Base-by-base conservation (phyloP, 208 protist species). In the Wallacemonas sp. region DNA sequence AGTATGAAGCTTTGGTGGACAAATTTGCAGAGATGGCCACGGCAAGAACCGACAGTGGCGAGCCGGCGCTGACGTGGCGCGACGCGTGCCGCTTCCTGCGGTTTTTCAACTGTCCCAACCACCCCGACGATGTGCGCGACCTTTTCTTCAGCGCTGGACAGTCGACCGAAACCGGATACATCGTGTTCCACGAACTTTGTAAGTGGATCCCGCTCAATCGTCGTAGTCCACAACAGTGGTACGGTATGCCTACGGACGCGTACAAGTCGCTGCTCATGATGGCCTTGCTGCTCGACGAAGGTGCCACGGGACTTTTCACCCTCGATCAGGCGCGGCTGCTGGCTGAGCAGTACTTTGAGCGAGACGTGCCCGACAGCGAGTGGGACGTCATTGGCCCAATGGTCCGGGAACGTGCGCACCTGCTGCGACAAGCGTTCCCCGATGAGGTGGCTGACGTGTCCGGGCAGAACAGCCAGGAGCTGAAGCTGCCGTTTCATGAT, bases 41-140 rank as follows among this genome's bases (percentile, higher is more conserved):
- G 10, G 19, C 34, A 0, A 54, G 24, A 30, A 15, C 62, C 9
- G 32, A 58, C 29, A 41, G 54, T 19, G 61, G 52, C 30, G 22
- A 46, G 12, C 66, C 66, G 19, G 68, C 68, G 42, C 62, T 92
- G 36, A 66, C 58, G 24, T 85, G 81, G 79, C 41, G 77, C 17
- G 81, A 78, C 33, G 73, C 79, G 33, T 81, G 78, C 55, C 79
- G 81, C 29, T 33, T 92, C 32, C 71, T 83, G 32, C 78, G 79
- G 22, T 88, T 68, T 52, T 68, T 81, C 55, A 92, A 92, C 75
- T 77, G 79, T 38, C 79, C 85, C 8, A 83, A 63, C 32, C 75
- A 84, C 57, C 73, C 76, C n/a, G 71, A 78, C 37, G 76, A 88
- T 22, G 81, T 88, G 41, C 62, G 73, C n/a, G 73, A 78, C 24